Percentiles rank a stretch among this genome's conserved stretches.
Conservation (phyloP, 1,284 basidiomycete species). For the Singerocomus inundabilis region DNA sequence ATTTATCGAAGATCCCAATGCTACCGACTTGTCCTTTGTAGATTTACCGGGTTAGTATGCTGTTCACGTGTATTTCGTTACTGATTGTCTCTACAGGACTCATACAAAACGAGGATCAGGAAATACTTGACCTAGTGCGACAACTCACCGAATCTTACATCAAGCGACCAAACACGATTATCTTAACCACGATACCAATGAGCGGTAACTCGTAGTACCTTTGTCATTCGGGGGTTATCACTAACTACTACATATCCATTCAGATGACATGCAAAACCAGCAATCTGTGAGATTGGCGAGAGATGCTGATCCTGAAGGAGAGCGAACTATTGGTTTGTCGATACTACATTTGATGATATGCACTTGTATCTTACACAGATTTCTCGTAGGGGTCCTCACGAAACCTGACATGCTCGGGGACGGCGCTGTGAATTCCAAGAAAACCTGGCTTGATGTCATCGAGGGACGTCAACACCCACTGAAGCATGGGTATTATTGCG, state of each 20-base stretch:
- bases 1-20: constrained; percentile 43
- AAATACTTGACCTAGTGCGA: constrained; percentile 45
- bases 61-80: background rate
- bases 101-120: constrained; percentile 50
- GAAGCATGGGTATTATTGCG: constrained; percentile 64
- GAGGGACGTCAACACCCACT: constrained; percentile 44
- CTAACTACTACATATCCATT: background rate
- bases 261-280: constrained; percentile 69
- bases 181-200: constrained; percentile 62
- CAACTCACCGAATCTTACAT: constrained; percentile 49
- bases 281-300: constrained; percentile 52
- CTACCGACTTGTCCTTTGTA: constrained; percentile 48
- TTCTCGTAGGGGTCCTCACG: constrained; percentile 53
- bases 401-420: constrained; percentile 56
- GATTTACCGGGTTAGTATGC: constrained; percentile 46
- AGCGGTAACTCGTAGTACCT: constrained; percentile 40
- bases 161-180: constrained; percentile 45
- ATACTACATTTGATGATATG: background rate
- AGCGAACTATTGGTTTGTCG: constrained; percentile 56
- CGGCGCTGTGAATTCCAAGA: constrained; percentile 43
- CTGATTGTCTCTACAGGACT: constrained; percentile 39
- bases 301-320: constrained; percentile 49
- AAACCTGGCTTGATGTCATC: constrained; percentile 53
- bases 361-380: background rate
- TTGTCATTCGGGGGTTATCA: background rate